Evolutionary conservation across 805 yeast species (phyloP), one percentile per base, ranked within the genome.

Genomic region (Myxozyma vanderwaltii): DNA sequence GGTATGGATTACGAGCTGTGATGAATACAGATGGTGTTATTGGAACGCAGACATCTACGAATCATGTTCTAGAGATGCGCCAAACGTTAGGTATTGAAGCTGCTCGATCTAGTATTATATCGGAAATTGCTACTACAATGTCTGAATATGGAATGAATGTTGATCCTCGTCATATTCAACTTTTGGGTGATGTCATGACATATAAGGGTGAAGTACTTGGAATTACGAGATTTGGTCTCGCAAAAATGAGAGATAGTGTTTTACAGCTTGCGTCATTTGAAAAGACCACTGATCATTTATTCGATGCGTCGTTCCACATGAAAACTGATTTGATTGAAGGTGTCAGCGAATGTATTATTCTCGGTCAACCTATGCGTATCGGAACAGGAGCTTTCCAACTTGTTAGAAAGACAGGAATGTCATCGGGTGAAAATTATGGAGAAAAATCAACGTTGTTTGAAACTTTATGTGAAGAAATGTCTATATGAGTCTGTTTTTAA

Each of bases 141-240:
- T 86, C 96, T 72, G 90, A 91, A 75, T 99, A 94, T 79, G 99
- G 99, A 76, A 94, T 94, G 99, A 89, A 96, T 73, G 97, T 94
- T 51, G 99, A 94, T 80, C 99, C 98, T 62, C 96, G 99, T 80
- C 99, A 94, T 74, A 91, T 95, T 73, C 98, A 94, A 77, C 79
- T 94, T 48, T 78, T 94, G 64, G 99, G 99, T 65, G 99, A 94
- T 75, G 98, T 94, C 51, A 94, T 94, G 99, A 90, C 98, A 0
- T 94, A 89, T 74, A 94, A 94, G 76, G 99, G 99, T 61, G 99
- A 94, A 73, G 96, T 94, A 12, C 81, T 95, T 67, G 99, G 99
- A 75, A 94, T 94, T 72, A 94, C 99, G 1, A 83, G 99, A 77
- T 94, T 94, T 70, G 99, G 99, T 67, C 80, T 94, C 67, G 92